Evolutionary conservation across 495 filamentous ascomycete species (phyloP), one percentile per base, ranked within the genome.

Genomic region (Tetracladium marchalianum): DNA sequence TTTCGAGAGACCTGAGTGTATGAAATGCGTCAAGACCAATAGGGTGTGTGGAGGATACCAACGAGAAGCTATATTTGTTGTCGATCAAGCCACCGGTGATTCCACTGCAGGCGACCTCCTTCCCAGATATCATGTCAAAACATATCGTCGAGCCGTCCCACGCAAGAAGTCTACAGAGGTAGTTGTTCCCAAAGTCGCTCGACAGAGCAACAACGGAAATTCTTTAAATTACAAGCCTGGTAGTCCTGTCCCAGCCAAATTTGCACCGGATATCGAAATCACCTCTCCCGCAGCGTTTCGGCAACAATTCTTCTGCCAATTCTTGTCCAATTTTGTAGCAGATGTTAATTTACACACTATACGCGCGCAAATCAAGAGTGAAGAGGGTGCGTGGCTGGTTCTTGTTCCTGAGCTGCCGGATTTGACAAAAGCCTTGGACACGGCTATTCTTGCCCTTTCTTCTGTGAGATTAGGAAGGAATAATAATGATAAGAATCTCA

Each of bases 1-100:
- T 35, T 55, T 64, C 22, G 55, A 63, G 45, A 57, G 50, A 42
- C 67, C 67, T 0, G 46, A 24, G 12, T 70, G 66, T 47, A 43
- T 46, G 11, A 61, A 59, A 37, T 70, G 66, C 35, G 59, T 59
- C 15, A 62, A 60, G 27, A 62, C 61, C 11, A 61, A 62, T 22
- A 60, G 64, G 39, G 31, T 51, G 17, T 70, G 66, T 53, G 50
- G 53, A 13, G 66, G 66, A 5, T 70, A 70, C 43, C 45, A 61
- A 24, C 51, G 56, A 35, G 60, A 66, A 12, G 51, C 54, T 24
- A 51, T 61, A 2, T 70, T 70, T 42, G 54, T 70, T 11, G 31
- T 51, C 9, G 52, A 51, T 35, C n/a, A 19, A 3, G 40, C 48
- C 24, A 51, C 47, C 5, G 18, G 12, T 11, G 22, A 27, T 27